These are phyloP conservation scores for Fusarium sororula DNA, from an alignment of 2,329 filamentous ascomycete species.

Conservation along the genomic window DNA sequence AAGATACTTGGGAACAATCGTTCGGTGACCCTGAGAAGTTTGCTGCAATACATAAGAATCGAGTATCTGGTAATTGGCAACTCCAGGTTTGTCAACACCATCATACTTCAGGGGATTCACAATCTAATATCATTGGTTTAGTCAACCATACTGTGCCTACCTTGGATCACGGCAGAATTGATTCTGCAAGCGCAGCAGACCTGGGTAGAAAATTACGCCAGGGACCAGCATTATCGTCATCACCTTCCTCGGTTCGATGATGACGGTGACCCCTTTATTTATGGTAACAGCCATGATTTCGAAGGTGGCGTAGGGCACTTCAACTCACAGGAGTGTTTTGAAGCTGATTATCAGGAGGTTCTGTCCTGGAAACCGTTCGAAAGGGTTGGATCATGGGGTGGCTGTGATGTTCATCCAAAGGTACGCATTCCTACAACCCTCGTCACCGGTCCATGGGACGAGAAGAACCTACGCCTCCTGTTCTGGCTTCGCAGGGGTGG, in stretches of 20 bases:
- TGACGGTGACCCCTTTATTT: constrained; percentile 11
- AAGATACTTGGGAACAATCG: constrained; percentile 51
- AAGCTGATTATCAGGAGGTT: constrained; percentile 48
- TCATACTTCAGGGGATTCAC: background rate
- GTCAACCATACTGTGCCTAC: constrained; percentile 55
- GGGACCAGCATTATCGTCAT: constrained; percentile 48
- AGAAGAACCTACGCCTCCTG: constrained; percentile 51
- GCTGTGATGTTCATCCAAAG: constrained; percentile 51
- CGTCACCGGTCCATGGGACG: constrained; percentile 54
- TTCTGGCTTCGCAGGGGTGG: constrained; percentile 58
- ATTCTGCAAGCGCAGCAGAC: constrained; percentile 59
- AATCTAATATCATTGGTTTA: constrained; percentile 35
- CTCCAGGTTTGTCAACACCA: constrained; percentile 53
- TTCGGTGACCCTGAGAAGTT: constrained; percentile 45
- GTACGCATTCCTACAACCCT: constrained; percentile 53
- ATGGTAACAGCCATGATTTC: constrained; percentile 28
- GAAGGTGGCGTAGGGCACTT: constrained; percentile 43
- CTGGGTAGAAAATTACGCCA: constrained; percentile 55
- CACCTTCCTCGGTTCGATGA: constrained; percentile 32
- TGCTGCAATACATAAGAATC: background rate
- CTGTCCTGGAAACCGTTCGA: constrained; percentile 37
- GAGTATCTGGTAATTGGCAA: constrained; percentile 48
- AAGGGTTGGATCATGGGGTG: constrained; percentile 34
- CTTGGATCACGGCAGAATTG: constrained; percentile 56
- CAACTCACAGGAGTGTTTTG: constrained; percentile 48